Base-by-base conservation (phyloP, 2,329 filamentous ascomycete genomes). In the Fragosphaeria purpurea region DNA sequence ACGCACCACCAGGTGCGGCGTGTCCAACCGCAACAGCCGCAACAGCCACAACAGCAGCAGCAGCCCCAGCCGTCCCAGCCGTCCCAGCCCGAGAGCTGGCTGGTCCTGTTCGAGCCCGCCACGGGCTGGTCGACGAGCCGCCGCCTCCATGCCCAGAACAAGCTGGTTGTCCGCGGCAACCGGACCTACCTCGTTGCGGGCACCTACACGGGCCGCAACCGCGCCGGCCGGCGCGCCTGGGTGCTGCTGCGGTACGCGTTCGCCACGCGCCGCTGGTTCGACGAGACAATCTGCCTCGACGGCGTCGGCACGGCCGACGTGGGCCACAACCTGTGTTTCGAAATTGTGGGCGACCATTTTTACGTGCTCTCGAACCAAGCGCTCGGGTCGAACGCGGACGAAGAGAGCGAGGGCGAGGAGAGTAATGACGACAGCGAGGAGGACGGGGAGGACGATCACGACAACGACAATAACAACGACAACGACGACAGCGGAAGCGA, bases 321-420 rank as follows among this genome's bases (percentile, higher is more conserved):
- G 35, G 82, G 81, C 6, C 76, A 75, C 9, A 82, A 79, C 0
- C 70, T 86, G n/a, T 85, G 79, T 53, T 89, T 90, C 59, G 83
- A 86, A 53, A 76, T 89, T 13, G 71, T 85, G 53, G 71, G 80
- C 39, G 74, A 70, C 8, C 71, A 80, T 57, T 80, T 90, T 41
- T 89, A 89, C 57, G 82, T 76, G 0, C 66, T 89, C 6, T 85
- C 85, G 0, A 89, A 80, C 55, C 75, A 82, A 56, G 76, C 75
- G 46, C 22, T 22, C 22, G 22, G 22, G 22, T 22, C 22, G 22
- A 22, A 22, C 22, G 48, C 45, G 6, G 40, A 41, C 35, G 35
- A 37, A 1, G 35, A 37, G 35, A 37, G 35, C 35, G 7, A 11
- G 7, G 35, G 35, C 33, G 12, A 50, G 6, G 31, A 46, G 32